These are phyloP conservation scores for Phytophthora meadii DNA, from an alignment of 352 stramenopile species.

Conservation along the genomic window DNA sequence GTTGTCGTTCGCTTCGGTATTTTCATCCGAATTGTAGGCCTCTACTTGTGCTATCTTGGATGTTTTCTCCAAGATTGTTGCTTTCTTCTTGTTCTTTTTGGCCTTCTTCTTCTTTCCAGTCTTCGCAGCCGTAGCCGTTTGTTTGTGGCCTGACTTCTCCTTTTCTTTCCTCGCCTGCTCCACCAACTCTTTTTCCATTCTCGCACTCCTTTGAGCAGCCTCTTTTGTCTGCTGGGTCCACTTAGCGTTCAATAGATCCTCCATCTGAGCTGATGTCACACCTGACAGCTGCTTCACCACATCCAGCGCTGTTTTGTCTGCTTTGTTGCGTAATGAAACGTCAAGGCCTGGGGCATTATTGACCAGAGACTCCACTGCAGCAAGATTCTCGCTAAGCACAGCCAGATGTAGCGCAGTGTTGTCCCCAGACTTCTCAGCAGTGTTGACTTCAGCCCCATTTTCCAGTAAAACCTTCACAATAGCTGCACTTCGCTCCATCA, in stretches of 20 bases:
- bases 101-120: conserved; percentile 54
- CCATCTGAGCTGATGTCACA: conserved; percentile 30
- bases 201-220: conserved; percentile 24
- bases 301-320: conserved; percentile 42
- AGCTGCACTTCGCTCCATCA: conserved; percentile 48
- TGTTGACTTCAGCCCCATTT: conserved; percentile 52
- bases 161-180: conserved; percentile 23
- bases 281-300: conserved; percentile 41
- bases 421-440: conserved; percentile 42
- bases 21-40: not conserved
- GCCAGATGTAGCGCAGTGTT: conserved; percentile 84
- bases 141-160: conserved; percentile 10
- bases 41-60: not conserved
- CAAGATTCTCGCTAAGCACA: conserved; percentile 64
- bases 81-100: conserved; percentile 55
- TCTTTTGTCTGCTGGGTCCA: conserved; percentile 29
- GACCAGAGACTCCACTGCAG: conserved; percentile 49
- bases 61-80: not conserved
- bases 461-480: conserved; percentile 65
- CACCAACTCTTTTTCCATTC: conserved; percentile 41
- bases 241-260: conserved; percentile 36
- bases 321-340: conserved; percentile 44
- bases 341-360: conserved; percentile 25
- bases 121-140: conserved; percentile 13
- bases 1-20: not conserved